These are phyloP conservation scores for Tylopilus felleus DNA, from an alignment of 768 basidiomycete species.

Conservation along the genomic window DNA sequence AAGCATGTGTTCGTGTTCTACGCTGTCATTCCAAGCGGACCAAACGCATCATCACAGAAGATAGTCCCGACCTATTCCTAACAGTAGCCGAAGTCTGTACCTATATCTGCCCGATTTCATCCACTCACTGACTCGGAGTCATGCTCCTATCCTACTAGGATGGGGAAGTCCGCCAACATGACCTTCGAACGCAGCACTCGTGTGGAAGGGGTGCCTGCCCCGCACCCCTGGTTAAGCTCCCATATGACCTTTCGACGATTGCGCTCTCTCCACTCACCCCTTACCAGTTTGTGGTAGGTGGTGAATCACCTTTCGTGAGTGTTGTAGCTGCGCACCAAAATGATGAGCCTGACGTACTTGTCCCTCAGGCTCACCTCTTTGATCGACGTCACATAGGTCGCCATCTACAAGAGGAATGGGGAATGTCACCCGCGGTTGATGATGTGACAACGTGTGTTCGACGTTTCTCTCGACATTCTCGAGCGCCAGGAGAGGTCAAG, in stretches of 20 bases:
- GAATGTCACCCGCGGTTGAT: conserved; percentile 44
- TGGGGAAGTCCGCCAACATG: conserved; percentile 85
- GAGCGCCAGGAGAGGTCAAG: conserved; percentile 33
- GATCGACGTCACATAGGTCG: conserved; percentile 74
- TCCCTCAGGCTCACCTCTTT: conserved; percentile 46
- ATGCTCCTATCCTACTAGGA: conserved; percentile 52
- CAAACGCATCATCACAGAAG: conserved; percentile 77
- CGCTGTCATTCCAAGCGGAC: conserved; percentile 70
- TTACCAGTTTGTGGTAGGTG: conserved; percentile 83
- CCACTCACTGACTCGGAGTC: conserved; percentile 16
- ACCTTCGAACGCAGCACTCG: conserved; percentile 65
- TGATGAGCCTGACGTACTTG: not conserved
- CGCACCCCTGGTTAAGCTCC: conserved; percentile 62
- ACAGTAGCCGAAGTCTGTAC: conserved; percentile 71
- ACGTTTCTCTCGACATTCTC: conserved; percentile 58
- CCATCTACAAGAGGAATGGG: conserved; percentile 66
- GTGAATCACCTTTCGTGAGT: conserved; percentile 72
- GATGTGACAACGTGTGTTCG: conserved; percentile 77
- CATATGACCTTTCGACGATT: conserved; percentile 66
- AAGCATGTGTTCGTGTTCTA: conserved; percentile 52
- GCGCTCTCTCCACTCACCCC: conserved; percentile 76
- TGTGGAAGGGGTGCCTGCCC: conserved; percentile 62
- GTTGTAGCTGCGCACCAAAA: not conserved
- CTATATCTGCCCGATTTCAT: not conserved
- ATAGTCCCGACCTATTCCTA: conserved; percentile 71